phyloP scores from a whole-genome alignment of 192 early-diverging fungal species.

The Jimgerdemannia flammicorona region DNA sequence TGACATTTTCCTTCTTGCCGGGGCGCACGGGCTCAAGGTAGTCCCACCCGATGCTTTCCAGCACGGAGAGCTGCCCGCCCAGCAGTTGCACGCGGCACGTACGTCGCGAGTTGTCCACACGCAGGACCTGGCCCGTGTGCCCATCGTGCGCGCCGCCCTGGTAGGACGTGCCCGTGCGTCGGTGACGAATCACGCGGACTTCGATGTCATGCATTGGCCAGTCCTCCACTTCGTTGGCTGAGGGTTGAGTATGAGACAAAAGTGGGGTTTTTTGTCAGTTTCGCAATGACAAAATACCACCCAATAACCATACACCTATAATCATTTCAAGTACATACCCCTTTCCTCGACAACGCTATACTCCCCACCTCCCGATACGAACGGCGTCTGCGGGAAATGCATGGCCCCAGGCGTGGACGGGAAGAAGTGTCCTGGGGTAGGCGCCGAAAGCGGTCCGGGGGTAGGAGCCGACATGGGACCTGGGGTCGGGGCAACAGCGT shows the following conservation, averaged over 20 bases:
- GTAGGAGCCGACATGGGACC: slow-evolving; percentile 31
- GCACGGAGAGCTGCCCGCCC: slow-evolving; percentile 23
- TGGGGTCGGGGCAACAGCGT: background rate
- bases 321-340: slow-evolving; percentile 28
- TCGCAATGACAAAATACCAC: slow-evolving; percentile 7
- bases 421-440: slow-evolving; percentile 18
- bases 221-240: slow-evolving; percentile 24
- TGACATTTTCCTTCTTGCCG: slow-evolving; percentile 69
- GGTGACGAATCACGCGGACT: slow-evolving; percentile 26
- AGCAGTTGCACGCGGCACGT: slow-evolving; percentile 40
- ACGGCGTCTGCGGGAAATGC: slow-evolving; percentile 39
- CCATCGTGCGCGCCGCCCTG: slow-evolving; percentile 41
- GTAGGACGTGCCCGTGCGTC: slow-evolving; percentile 22
- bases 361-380: slow-evolving; percentile 46
- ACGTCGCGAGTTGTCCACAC: slow-evolving; percentile 41
- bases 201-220: slow-evolving; percentile 59
- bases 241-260: background rate
- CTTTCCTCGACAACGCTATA: slow-evolving; percentile 45
- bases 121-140: slow-evolving; percentile 43
- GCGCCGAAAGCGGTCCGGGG: slow-evolving; percentile 9
- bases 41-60: slow-evolving; percentile 23
- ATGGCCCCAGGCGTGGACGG: slow-evolving; percentile 36
- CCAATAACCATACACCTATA: slow-evolving; percentile 26
- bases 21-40: slow-evolving; percentile 54
- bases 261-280: background rate